Evolutionary conservation across 768 basidiomycete species (phyloP), one percentile per base, ranked within the genome.

Genomic region (Melanogaster broomeanus): DNA sequence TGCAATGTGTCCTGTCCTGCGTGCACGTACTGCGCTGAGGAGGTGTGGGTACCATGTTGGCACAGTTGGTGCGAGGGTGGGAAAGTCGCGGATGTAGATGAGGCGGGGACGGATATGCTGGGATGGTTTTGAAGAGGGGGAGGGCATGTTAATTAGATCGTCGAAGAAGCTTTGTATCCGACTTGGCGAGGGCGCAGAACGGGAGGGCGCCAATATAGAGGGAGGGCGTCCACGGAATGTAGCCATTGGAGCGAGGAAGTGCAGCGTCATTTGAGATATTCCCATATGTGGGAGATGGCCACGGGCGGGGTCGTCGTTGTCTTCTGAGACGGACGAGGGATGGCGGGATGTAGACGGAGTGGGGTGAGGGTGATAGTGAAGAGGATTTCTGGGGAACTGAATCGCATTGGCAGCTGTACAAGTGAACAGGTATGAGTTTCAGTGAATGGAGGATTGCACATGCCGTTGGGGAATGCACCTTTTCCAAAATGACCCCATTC

Each of bases 401-500:
- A 92, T 70, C 3, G 79, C 77, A 56, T 77, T 82, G 6, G 87
- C 90, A 30, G 89, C 90, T 93, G 49, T 15, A 33, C 31, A 13
- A 31, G 5, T 15, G 31, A 31, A 31, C 31, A 37, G 43, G n/a
- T 6, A 42, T 6, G 39, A 3, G 31, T 3, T 42, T 64, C 47
- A 64, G 56, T 16, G 45, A 6, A 40, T 8, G 38, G 41, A 53
- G 24, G 12, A 45, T 9, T 31, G 2, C 18, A 43, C 5, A 45
- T 5, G 28, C 31, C 6, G 35, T 12, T 3, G 10, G 45, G 35
- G 19, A 57, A 51, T 60, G 59, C 45, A 87, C 89, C 88, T 78
- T 85, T 80, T 24, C 93, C 93, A 66, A 92, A 92, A 18, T 79
- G 75, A 3, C 93, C 93, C 76, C 85, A 88, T 67, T 91, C 87